Evolutionary conservation across 352 stramenopile genomes (phyloP).

Genomic region (Phytophthora tubulina): DNA sequence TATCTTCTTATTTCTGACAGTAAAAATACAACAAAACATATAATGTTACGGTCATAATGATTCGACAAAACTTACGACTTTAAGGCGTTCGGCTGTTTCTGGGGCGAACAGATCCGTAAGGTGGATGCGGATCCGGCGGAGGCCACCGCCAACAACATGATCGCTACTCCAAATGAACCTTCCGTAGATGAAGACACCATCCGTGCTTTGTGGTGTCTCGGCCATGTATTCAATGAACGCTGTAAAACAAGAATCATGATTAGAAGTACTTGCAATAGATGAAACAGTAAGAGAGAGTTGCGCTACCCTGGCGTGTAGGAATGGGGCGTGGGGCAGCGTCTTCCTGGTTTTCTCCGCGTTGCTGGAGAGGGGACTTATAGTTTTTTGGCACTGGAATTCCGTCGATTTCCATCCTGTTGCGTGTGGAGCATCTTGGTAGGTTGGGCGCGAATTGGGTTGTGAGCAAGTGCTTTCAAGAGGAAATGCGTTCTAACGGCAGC

Average conservation of each 20-base stretch:
- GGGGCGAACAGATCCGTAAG: background rate
- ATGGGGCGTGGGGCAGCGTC: background rate
- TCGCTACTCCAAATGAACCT: slow-evolving; percentile 7
- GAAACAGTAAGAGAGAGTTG: background rate
- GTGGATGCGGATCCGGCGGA: background rate
- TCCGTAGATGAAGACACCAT: background rate
- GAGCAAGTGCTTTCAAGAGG: background rate
- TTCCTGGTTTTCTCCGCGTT: background rate
- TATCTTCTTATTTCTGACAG: background rate
- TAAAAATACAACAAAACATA: background rate
- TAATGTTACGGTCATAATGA: background rate
- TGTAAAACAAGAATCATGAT: background rate
- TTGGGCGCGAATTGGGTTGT: background rate
- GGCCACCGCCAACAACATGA: background rate
- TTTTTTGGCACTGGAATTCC: background rate
- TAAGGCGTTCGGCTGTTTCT: background rate
- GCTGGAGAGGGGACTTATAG: background rate
- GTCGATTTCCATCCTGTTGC: background rate
- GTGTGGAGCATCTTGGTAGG: background rate
- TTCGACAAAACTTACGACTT: background rate
- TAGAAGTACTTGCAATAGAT: background rate
- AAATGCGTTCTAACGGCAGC: no score
- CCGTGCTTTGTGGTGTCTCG: background rate
- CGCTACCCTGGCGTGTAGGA: background rate
- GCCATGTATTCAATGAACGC: slow-evolving; percentile 1